phyloP scores from a whole-genome alignment of 331 rosid genomes.

The Erythrophleum ivorense region DNA sequence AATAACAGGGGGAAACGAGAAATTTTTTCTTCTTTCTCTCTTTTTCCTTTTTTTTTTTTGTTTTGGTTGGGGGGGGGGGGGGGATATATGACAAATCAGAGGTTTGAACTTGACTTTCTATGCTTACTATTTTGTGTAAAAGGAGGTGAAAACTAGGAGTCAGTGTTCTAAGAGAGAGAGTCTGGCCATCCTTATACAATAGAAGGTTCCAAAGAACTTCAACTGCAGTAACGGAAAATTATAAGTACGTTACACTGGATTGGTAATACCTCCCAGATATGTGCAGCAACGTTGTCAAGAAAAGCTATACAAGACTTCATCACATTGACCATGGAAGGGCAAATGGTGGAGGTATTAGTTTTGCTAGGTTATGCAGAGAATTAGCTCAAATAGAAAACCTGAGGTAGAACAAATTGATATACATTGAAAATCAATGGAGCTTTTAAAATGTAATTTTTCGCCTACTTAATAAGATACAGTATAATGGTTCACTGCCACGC shows the following conservation, averaged over 20 bases:
- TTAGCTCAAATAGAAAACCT: slow-evolving; percentile 20
- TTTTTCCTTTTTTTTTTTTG: background rate
- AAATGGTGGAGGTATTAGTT: background rate
- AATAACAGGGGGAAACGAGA: background rate
- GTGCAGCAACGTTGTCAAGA: background rate
- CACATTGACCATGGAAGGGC: background rate
- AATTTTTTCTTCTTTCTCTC: too few species aligned
- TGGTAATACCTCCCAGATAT: background rate
- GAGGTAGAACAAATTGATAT: slow-evolving; percentile 33
- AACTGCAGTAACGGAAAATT: background rate
- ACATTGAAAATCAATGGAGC: slow-evolving; percentile 35
- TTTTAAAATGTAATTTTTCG: slow-evolving; percentile 31
- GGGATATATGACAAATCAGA: too few species aligned
- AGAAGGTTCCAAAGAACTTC: background rate
- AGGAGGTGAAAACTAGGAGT: background rate
- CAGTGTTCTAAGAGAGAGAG: background rate
- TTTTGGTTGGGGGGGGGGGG: too few species aligned
- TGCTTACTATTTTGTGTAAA: too few species aligned
- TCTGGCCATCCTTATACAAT: background rate
- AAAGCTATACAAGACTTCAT: background rate
- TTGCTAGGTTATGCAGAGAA: background rate
- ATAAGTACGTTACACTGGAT: background rate
- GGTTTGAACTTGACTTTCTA: too few species aligned
- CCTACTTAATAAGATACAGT: slow-evolving; percentile 32
- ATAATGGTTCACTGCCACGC: slow-evolving; percentile 7